Conservation (phyloP, 1,284 basidiomycete species). For the Meira miltonrushii region DNA sequence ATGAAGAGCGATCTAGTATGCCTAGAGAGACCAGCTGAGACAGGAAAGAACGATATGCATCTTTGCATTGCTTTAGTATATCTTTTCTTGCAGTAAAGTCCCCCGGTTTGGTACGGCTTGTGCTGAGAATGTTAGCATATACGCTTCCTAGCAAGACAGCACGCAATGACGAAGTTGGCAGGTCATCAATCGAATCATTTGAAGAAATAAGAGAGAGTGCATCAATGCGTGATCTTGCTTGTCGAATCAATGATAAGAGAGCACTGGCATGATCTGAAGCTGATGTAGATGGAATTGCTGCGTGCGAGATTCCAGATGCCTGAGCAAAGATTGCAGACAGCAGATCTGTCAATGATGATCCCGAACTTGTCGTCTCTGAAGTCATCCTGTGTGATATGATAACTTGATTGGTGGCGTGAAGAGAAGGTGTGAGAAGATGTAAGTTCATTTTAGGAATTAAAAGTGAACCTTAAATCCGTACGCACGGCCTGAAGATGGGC, state of each 20-base stretch:
- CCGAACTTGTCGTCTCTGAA: not conserved
- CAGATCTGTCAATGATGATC: constrained; percentile 9
- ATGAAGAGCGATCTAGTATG: not conserved
- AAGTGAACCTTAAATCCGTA: no score
- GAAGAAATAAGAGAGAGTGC: constrained; percentile 10
- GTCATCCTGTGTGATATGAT: not conserved
- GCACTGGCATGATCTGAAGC: not conserved
- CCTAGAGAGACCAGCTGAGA: not conserved
- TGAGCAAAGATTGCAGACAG: constrained; percentile 6
- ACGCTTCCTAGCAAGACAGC: constrained; percentile 10
- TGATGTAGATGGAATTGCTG: not conserved
- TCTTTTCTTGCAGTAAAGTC: constrained; percentile 6
- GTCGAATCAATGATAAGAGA: constrained; percentile 8
- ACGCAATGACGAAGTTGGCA: constrained; percentile 11
- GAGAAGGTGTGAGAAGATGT: not conserved
- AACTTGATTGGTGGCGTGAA: not conserved
- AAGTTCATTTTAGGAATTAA: not conserved
- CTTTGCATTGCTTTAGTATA: constrained; percentile 4
- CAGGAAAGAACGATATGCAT: not conserved
- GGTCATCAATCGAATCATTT: constrained; percentile 16
- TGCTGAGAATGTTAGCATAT: constrained; percentile 9
- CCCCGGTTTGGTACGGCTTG: constrained; percentile 7
- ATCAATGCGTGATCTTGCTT: not conserved
- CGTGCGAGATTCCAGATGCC: not conserved
- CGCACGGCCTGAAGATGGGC: no score